Evolutionary conservation across 495 filamentous ascomycete species (phyloP).

Genomic region (Bacidia rubella): DNA sequence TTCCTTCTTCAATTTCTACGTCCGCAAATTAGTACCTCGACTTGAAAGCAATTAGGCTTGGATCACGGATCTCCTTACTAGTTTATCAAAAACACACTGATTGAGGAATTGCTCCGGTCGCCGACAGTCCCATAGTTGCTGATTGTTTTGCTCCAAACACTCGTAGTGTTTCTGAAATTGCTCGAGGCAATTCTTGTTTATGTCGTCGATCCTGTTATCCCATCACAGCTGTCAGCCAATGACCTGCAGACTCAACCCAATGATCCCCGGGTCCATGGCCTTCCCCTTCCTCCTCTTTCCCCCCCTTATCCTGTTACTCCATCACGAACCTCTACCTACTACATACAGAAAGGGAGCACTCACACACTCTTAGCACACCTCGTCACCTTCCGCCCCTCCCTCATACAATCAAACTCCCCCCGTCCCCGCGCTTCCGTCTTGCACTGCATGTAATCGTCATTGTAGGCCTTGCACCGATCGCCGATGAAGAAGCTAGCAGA

Average conservation of each 20-base stretch:
- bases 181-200: slow-evolving; percentile 85
- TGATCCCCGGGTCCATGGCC: too few relatives aligned
- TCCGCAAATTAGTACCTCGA: background rate
- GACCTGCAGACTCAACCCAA: background rate
- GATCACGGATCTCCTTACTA: slow-evolving; percentile 40
- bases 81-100: slow-evolving; percentile 84
- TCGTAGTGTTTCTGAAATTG: slow-evolving; percentile 89
- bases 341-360: slow-evolving; percentile 26
- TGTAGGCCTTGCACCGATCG: slow-evolving; percentile 82
- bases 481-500: slow-evolving; percentile 97
- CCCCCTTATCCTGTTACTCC: background rate
- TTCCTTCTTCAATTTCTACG: slow-evolving; percentile 74
- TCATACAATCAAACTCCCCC: slow-evolving; percentile 89
- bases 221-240: slow-evolving; percentile 7
- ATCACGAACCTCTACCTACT: background rate
- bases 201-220: slow-evolving; percentile 64
- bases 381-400: slow-evolving; percentile 91
- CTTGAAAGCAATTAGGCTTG: too few relatives aligned
- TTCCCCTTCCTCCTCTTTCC: background rate
- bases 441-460: slow-evolving; percentile 99
- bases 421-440: slow-evolving; percentile 78
- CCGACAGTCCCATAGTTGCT: slow-evolving; percentile 87
- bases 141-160: slow-evolving; percentile 95
- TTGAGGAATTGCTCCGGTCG: slow-evolving; percentile 66
- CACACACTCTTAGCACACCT: slow-evolving; percentile 94